Conservation (phyloP, 371 early-diverging fungal genomes). For the Mortierella sp. region DNA sequence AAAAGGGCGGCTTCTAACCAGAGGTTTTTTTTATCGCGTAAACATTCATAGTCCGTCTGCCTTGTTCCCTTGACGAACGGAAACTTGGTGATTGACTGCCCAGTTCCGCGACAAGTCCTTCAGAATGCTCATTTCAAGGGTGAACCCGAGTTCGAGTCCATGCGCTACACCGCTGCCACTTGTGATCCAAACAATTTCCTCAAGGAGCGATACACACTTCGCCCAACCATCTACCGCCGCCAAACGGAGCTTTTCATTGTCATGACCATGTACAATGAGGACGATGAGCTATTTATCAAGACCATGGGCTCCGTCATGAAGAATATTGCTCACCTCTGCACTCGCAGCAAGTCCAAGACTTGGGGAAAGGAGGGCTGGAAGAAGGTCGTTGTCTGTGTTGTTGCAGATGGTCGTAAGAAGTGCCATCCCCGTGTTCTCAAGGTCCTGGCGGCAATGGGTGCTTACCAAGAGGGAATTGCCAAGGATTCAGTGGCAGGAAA, state of each 20-base stretch:
- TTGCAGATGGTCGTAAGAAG: conserved; percentile 84
- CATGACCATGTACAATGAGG: conserved; percentile 79
- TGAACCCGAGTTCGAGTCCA: conserved; percentile 70
- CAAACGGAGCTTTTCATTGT: conserved; percentile 74
- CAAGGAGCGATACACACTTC: conserved; percentile 55
- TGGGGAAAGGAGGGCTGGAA: conserved; percentile 87
- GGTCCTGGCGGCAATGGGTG: conserved; percentile 72
- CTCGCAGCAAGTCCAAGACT: conserved; percentile 60
- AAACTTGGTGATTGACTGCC: conserved; percentile 66
- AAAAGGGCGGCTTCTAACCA: background rate
- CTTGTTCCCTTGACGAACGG: conserved; percentile 62
- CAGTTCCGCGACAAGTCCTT: conserved; percentile 61
- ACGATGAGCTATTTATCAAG: conserved; percentile 71
- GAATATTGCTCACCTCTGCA: conserved; percentile 80
- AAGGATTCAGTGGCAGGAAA: conserved; percentile 66
- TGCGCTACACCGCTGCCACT: conserved; percentile 82
- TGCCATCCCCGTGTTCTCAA: conserved; percentile 64
- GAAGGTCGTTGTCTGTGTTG: conserved; percentile 84
- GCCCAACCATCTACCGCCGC: conserved; percentile 59
- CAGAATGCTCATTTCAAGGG: conserved; percentile 51
- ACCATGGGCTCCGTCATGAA: conserved; percentile 82
- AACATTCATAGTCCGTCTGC: conserved; percentile 35
- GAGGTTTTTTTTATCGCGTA: conserved; percentile 1
- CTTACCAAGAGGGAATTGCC: conserved; percentile 77
- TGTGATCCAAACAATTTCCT: conserved; percentile 66